Conservation (phyloP, 2,329 filamentous ascomycete species). For the Myotisia sp. region DNA sequence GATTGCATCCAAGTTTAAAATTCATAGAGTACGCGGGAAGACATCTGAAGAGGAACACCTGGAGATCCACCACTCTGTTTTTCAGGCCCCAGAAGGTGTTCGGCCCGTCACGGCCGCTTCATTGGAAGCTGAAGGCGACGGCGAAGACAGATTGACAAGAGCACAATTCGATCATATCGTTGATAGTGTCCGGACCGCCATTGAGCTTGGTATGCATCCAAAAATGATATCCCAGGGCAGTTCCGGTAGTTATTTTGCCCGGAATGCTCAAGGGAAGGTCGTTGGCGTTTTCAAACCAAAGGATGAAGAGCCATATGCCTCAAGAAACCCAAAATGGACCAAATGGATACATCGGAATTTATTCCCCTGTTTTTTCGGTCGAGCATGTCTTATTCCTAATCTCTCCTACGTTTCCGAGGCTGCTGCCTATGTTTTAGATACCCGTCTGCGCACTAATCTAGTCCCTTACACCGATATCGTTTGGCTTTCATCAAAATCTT, state of each 20-base stretch:
- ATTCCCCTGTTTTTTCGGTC: slow-evolving; percentile 92
- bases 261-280: slow-evolving; percentile 80
- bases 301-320: slow-evolving; percentile 95
- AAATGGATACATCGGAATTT: slow-evolving; percentile 98
- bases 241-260: slow-evolving; percentile 94
- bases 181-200: slow-evolving; percentile 78
- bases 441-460: slow-evolving; percentile 73
- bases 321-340: slow-evolving; percentile 96
- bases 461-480: slow-evolving; percentile 96
- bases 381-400: slow-evolving; percentile 92
- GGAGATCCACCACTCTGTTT: slow-evolving; percentile 95
- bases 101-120: slow-evolving; percentile 63
- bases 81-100: slow-evolving; percentile 80
- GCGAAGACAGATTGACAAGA: slow-evolving; percentile 51
- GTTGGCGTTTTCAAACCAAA: slow-evolving; percentile 98
- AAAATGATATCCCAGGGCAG: slow-evolving; percentile 95
- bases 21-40: slow-evolving; percentile 58
- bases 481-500: slow-evolving; percentile 85
- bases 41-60: slow-evolving; percentile 67
- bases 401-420: slow-evolving; percentile 96
- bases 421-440: slow-evolving; percentile 87
- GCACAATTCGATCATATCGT: slow-evolving; percentile 76
- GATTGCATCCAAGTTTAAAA: slow-evolving; percentile 94
- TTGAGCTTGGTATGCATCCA: slow-evolving; percentile 80
- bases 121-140: slow-evolving; percentile 46